phyloP scores from a whole-genome alignment of 257 asterid species.

The Striga asiatica region DNA sequence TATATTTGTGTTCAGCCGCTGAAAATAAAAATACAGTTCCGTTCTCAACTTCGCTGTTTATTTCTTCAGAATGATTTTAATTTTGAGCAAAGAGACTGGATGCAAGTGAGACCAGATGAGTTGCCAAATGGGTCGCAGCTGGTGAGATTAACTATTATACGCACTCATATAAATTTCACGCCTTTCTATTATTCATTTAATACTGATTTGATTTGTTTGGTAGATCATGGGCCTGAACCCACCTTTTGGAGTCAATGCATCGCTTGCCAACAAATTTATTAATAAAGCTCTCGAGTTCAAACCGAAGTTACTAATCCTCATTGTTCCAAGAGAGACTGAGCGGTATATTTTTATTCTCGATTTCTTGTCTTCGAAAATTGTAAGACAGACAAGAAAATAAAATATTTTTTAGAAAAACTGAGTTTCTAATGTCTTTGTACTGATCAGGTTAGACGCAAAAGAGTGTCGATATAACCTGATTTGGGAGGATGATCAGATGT shows the following conservation, averaged over 20 bases:
- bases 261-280: constrained; percentile 65
- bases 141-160: constrained; percentile 40
- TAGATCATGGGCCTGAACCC: constrained; percentile 98
- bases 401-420: neutral
- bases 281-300: constrained; percentile 77
- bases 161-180: constrained; percentile 4
- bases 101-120: constrained; percentile 42
- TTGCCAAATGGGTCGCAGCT: constrained; percentile 59
- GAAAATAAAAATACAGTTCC: neutral
- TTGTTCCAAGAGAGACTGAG: constrained; percentile 62
- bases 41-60: no score
- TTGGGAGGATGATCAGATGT: constrained; percentile 69
- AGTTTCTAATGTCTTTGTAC: constrained; percentile 1
- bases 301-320: constrained; percentile 84
- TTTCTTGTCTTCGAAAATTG: neutral
- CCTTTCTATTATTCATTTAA: constrained; percentile 7
- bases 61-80: constrained; percentile 57
- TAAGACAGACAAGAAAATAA: neutral
- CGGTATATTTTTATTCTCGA: constrained; percentile 27
- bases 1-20: neutral
- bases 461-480: constrained; percentile 49
- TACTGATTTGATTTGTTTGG: constrained; percentile 13
- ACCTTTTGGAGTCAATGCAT: constrained; percentile 73
- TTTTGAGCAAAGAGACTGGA: constrained; percentile 87
- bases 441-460: constrained; percentile 53